Conservation (phyloP, 2,329 filamentous ascomycete species). For the Fusarium setosum region DNA sequence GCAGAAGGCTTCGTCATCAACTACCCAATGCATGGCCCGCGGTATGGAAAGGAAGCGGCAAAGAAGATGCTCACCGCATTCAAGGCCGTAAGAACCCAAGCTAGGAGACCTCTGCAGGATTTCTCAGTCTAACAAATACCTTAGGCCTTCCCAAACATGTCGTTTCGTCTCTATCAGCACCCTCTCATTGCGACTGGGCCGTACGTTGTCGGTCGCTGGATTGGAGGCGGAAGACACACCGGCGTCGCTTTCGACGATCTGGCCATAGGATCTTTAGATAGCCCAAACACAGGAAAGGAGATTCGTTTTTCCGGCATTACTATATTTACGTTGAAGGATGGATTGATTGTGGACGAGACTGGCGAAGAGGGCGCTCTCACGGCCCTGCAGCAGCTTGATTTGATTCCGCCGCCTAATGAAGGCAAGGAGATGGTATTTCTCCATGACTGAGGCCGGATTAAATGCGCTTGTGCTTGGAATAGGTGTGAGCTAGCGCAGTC, state of each 20-base stretch:
- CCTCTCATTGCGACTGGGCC: not conserved
- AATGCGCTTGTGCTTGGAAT: too few relatives aligned
- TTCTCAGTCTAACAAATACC: not conserved
- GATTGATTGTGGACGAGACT: not conserved
- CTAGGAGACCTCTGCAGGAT: not conserved
- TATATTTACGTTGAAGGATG: not conserved
- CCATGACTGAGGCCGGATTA: slow-evolving; percentile 13
- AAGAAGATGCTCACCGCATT: not conserved
- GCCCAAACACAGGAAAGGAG: slow-evolving; percentile 30
- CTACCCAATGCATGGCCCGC: not conserved
- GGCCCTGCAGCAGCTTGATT: not conserved
- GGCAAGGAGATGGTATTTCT: not conserved
- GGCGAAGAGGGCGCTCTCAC: not conserved
- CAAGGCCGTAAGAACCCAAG: not conserved
- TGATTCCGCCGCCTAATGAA: not conserved
- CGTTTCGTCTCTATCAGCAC: not conserved
- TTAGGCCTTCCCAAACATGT: not conserved
- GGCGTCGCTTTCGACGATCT: not conserved
- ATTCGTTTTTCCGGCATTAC: not conserved
- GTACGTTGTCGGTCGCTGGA: not conserved
- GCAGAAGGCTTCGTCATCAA: not conserved
- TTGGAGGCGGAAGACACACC: not conserved
- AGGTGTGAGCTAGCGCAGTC: too few relatives aligned
- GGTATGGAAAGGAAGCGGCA: not conserved
- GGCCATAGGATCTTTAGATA: not conserved